Evolutionary conservation across 1,284 basidiomycete genomes (phyloP), one percentile per base, ranked within the genome.

Genomic region (Sanghuangporus baumii): DNA sequence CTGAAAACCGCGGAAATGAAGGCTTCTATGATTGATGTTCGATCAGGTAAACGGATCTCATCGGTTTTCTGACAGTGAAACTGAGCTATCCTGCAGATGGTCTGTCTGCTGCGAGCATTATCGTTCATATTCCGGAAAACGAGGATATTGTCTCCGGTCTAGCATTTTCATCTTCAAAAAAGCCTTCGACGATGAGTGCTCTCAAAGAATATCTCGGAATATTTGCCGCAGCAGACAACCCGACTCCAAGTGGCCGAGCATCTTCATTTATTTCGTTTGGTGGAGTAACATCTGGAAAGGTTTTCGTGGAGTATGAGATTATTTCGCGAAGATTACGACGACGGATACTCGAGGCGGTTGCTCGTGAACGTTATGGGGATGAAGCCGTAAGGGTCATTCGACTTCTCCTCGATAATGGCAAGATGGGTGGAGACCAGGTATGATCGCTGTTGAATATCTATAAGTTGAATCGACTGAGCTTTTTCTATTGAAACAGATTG

Each of bases 351-450:
- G 91, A 94, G 69, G 86, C 90, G 18, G 82, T 95, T 31, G 85
- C 96, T 41, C 79, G 88, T 67, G 91, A 96, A 68, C 85, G 89
- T 67, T 88, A 95, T 71, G 95, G 95, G n/a, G 80, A 87, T 16
- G 86, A 88, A 50, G 95, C 92, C 12, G 88, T 95, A 2, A 82
- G 96, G 41, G 88, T 98, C 59, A 77, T 98, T 65, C 83, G 90
- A 57, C 79, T 98, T 20, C 75, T 99, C 36, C 75, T 93, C 57
- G 86, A 90, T 61, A 88, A 88, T n/a, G 94, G 93, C n/a, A 97
- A 97, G 75, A 88, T 96, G 78, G 93, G 96, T 66, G 96, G 98
- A 74, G 96, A 96, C 72, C 93, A 95, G 78, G 93, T 93, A 63
- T 63, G 83, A 76, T 9, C 31, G 23, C 18, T n/a, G 31, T 18